Evolutionary conservation across 169 alveolate genomes (phyloP).

Genomic region (Blepharisma undulans): DNA sequence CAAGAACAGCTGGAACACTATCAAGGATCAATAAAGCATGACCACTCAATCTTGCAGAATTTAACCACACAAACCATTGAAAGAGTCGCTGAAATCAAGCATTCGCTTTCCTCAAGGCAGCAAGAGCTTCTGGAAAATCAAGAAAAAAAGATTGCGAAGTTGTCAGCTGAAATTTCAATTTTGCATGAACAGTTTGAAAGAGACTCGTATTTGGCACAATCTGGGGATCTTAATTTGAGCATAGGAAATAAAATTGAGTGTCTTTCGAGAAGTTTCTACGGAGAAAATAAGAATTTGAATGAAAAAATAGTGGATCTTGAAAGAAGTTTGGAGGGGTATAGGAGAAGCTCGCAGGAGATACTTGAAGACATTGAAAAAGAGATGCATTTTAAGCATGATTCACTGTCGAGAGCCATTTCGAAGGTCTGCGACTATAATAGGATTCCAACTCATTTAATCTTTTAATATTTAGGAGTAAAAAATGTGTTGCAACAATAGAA

Average conservation of each 20-base stretch:
- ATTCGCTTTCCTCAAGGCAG: background rate
- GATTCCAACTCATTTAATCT: background rate
- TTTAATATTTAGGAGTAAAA: background rate
- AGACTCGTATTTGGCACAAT: background rate
- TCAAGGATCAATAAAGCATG: background rate
- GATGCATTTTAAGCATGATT: background rate
- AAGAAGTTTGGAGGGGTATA: background rate
- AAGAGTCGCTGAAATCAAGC: background rate
- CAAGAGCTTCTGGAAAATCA: background rate
- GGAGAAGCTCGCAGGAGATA: background rate
- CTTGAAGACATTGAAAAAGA: background rate
- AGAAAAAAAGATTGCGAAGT: background rate
- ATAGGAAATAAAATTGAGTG: background rate
- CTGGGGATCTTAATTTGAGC: background rate
- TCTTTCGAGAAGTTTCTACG: background rate
- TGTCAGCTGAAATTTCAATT: background rate
- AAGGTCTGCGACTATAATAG: background rate
- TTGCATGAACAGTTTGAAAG: background rate
- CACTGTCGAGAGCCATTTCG: background rate
- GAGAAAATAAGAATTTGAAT: background rate
- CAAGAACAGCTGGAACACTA: background rate
- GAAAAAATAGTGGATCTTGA: background rate
- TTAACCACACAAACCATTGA: background rate
- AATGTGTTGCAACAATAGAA: background rate
- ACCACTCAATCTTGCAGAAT: background rate